phyloP scores from a whole-genome alignment of 345 rosid species.

The Salix brachista region DNA sequence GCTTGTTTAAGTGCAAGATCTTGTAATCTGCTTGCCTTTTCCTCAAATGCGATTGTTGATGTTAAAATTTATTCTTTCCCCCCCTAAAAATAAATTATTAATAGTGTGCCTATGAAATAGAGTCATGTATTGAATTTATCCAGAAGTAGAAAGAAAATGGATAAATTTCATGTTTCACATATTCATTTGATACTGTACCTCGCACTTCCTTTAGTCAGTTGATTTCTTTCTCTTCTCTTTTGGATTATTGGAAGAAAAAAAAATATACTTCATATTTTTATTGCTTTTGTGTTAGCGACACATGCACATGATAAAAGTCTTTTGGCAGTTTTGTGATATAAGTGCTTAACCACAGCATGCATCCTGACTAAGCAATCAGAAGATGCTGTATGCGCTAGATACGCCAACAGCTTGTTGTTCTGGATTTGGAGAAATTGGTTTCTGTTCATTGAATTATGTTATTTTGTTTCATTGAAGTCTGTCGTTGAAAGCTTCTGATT shows the following conservation, averaged over 20 bases:
- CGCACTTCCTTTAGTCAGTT: not conserved
- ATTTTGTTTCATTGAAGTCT: not conserved
- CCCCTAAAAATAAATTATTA: not conserved
- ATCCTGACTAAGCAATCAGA: not conserved
- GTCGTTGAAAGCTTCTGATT: not conserved
- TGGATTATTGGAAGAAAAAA: not conserved
- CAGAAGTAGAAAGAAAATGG: not conserved
- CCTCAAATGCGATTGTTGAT: not conserved
- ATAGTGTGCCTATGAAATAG: not conserved
- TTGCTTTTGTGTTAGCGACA: not conserved
- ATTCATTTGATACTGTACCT: not conserved
- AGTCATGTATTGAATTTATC: not conserved
- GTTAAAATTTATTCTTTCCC: not conserved
- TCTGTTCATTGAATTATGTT: not conserved
- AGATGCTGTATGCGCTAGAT: not conserved
- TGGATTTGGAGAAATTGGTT: not conserved
- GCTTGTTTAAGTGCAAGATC: slow-evolving; percentile 4
- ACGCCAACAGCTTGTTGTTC: not conserved
- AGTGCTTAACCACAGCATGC: not conserved
- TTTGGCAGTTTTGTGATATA: not conserved
- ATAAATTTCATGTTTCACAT: not conserved
- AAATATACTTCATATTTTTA: not conserved
- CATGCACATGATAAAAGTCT: not conserved
- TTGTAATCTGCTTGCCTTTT: not conserved
- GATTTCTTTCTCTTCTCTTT: not conserved